Evolutionary conservation across 768 basidiomycete species (phyloP).

Genomic region (Boletus rufocinnamomeus): DNA sequence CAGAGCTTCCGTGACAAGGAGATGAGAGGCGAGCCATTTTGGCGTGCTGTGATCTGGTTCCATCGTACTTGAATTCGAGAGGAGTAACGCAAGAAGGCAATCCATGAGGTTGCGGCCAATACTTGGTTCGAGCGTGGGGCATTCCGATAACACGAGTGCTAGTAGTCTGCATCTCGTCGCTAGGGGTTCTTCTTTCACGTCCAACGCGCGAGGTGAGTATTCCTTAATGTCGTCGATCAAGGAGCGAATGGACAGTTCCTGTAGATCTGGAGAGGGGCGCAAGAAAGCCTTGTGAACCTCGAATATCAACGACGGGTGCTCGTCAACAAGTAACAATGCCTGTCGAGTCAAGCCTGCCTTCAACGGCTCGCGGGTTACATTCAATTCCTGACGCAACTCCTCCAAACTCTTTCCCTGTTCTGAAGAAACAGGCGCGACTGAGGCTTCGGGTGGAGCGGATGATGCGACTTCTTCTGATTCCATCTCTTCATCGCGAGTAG

Average conservation of each 20-base stretch:
- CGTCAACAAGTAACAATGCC: conserved; percentile 80
- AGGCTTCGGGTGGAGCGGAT: conserved; percentile 19
- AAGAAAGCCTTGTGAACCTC: conserved; percentile 85
- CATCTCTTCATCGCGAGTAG: conserved; percentile 32
- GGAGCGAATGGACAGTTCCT: conserved; percentile 64
- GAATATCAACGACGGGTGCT: conserved; percentile 85
- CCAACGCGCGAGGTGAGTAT: conserved; percentile 64
- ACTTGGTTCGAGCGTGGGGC: conserved; percentile 56
- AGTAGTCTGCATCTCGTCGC: conserved; percentile 84
- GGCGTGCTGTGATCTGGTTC: conserved; percentile 62
- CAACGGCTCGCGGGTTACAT: conserved; percentile 64
- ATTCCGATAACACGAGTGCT: conserved; percentile 80
- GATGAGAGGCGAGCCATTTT: conserved; percentile 84
- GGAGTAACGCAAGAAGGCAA: conserved; percentile 63
- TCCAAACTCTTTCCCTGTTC: conserved; percentile 49
- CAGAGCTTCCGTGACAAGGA: conserved; percentile 84
- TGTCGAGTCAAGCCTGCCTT: conserved; percentile 64
- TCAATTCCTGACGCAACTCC: conserved; percentile 66
- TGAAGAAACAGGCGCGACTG: conserved; percentile 13
- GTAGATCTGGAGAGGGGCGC: conserved; percentile 57
- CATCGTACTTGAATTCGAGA: conserved; percentile 53
- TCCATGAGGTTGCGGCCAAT: conserved; percentile 67
- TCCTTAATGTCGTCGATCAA: conserved; percentile 77
- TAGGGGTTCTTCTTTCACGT: conserved; percentile 73
- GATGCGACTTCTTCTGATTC: conserved; percentile 24